Evolutionary conservation across 192 early-diverging fungal genomes (phyloP).

Genomic region (Kickxella alabastrina): DNA sequence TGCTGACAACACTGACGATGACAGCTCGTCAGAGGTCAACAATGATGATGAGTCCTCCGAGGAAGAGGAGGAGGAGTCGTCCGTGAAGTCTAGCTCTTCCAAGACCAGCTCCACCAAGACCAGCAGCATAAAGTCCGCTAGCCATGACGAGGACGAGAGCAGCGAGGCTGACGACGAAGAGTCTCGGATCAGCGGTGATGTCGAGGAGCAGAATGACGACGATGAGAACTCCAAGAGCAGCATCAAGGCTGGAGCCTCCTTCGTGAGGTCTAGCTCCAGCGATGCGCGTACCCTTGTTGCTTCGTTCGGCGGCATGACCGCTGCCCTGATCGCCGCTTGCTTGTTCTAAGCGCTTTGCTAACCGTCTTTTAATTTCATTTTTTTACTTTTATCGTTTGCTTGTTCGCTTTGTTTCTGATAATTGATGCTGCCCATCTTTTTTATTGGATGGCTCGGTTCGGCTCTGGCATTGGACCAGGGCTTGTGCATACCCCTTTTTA

Average conservation of each 20-base stretch:
- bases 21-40: slow-evolving; percentile 5
- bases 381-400: neutral
- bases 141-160: slow-evolving; percentile 2
- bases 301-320: slow-evolving; percentile 20
- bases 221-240: neutral
- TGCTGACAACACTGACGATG: too few relatives aligned
- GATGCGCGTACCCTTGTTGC: slow-evolving; percentile 14
- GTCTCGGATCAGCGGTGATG: too few relatives aligned
- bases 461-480: neutral
- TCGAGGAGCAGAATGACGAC: neutral
- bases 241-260: neutral
- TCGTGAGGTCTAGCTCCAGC: slow-evolving; percentile 6
- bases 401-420: neutral
- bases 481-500: neutral
- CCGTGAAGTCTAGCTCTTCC: slow-evolving; percentile 7
- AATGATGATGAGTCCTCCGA: slow-evolving; percentile 2
- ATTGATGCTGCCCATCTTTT: neutral
- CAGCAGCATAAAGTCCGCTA: neutral
- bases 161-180: neutral
- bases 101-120: slow-evolving; percentile 8
- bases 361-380: neutral
- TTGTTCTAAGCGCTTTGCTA: slow-evolving; percentile 18
- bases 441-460: neutral
- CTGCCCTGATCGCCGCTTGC: slow-evolving; percentile 31
- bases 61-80: slow-evolving; percentile 4